These are phyloP conservation scores for Boletus sp. DNA, from an alignment of 768 basidiomycete genomes.

Conservation along the genomic window DNA sequence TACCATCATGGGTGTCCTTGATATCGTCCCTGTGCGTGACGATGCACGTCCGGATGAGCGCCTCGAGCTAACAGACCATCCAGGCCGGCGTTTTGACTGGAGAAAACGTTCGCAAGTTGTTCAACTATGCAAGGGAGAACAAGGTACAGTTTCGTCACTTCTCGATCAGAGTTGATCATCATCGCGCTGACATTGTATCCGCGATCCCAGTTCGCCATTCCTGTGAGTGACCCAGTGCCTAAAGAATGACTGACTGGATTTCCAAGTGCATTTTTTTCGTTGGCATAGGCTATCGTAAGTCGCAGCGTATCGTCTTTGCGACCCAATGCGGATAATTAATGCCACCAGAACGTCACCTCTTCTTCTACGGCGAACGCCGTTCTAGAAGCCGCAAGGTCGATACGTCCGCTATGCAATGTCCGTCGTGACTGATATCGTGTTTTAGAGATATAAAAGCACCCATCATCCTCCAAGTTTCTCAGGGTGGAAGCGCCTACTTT, in stretches of 20 bases:
- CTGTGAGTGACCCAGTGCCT: slow-evolving; percentile 49
- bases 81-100: slow-evolving; percentile 95
- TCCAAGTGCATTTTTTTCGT: not conserved
- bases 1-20: slow-evolving; percentile 69
- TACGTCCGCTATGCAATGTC: not conserved
- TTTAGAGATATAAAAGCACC: slow-evolving; percentile 90
- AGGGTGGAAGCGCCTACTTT: slow-evolving; percentile 94
- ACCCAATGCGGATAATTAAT: not conserved
- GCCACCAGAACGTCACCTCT: slow-evolving; percentile 84
- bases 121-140: slow-evolving; percentile 88
- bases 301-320: not conserved
- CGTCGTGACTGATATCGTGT: slow-evolving; percentile 9
- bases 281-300: slow-evolving; percentile 70
- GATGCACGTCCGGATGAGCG: not conserved
- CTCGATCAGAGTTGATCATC: not conserved
- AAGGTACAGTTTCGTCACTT: slow-evolving; percentile 48
- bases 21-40: slow-evolving; percentile 75
- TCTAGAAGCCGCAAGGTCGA: slow-evolving; percentile 90
- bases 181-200: slow-evolving; percentile 10
- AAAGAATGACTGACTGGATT: not conserved
- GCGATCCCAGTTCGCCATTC: slow-evolving; percentile 68
- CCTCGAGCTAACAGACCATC: slow-evolving; percentile 5
- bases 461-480: slow-evolving; percentile 96
- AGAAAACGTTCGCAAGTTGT: slow-evolving; percentile 91
- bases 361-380: slow-evolving; percentile 93